These are phyloP conservation scores for Aschersonia sp. DNA, from an alignment of 2,329 filamentous ascomycete genomes.

Conservation along the genomic window DNA sequence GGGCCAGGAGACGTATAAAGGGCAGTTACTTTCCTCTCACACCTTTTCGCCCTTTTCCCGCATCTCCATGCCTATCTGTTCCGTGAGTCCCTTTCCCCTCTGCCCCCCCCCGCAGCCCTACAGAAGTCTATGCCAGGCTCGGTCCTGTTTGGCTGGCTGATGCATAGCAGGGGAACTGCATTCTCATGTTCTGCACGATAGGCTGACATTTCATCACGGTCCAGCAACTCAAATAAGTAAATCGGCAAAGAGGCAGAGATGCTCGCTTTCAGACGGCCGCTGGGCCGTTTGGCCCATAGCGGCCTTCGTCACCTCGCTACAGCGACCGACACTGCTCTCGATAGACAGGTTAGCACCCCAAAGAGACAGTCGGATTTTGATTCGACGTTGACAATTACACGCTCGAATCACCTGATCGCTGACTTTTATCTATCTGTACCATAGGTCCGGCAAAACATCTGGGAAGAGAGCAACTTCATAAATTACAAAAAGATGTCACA, in stretches of 20 bases:
- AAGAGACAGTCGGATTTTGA: constrained; percentile 10
- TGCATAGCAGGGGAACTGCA: too few relatives aligned
- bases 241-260: constrained; percentile 31
- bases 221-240: neutral
- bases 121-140: too few relatives aligned
- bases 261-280: constrained; percentile 58
- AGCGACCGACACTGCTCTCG: constrained; percentile 70
- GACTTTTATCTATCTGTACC: neutral
- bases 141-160: too few relatives aligned
- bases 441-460: constrained; percentile 85
- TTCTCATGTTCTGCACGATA: neutral
- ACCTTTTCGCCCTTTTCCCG: too few relatives aligned
- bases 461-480: constrained; percentile 93
- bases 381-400: neutral
- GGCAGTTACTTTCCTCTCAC: too few relatives aligned
- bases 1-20: too few relatives aligned
- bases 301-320: constrained; percentile 66
- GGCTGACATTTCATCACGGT: constrained; percentile 2
- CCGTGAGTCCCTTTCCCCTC: too few relatives aligned
- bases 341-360: constrained; percentile 54
- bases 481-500: constrained; percentile 99
- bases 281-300: constrained; percentile 49
- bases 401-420: neutral
- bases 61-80: too few relatives aligned
- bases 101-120: too few relatives aligned